A percentile compares a stretch with the other conserved stretches of the same genome.
Conservation (phyloP, 345 rosid species). For the Populus tremula region DNA sequence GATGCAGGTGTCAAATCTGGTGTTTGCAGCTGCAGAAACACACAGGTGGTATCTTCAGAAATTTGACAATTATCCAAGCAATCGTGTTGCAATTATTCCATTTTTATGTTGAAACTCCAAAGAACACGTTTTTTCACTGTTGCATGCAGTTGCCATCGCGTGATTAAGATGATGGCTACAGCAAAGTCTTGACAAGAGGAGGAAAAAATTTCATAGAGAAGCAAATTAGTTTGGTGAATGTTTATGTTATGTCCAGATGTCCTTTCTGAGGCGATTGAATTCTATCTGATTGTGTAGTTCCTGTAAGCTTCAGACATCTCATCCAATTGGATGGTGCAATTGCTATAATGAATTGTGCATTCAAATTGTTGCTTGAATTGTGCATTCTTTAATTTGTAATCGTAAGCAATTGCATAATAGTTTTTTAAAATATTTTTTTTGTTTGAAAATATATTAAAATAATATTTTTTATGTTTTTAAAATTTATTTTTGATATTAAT, state of each 20-base stretch:
- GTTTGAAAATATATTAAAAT: no score
- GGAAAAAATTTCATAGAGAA: not conserved
- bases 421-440: no score
- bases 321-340: not conserved
- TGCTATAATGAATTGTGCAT: not conserved
- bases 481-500: no score
- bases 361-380: not conserved
- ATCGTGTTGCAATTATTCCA: conserved; percentile 53
- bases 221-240: not conserved
- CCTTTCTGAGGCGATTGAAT: not conserved
- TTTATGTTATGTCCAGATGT: not conserved
- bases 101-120: conserved; percentile 27
- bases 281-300: not conserved
- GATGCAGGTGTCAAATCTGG: conserved; percentile 65
- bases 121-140: not conserved
- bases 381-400: not conserved
- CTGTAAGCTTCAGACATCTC: not conserved
- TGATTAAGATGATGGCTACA: not conserved
- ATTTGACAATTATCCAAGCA: conserved; percentile 59
- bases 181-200: not conserved
- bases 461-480: no score
- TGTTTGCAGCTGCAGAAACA: conserved; percentile 64
- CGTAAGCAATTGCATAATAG: no score
- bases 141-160: no score
- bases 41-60: conserved; percentile 64